Conservation (phyloP, 352 stramenopile species). For the Phytophthora meadii region DNA sequence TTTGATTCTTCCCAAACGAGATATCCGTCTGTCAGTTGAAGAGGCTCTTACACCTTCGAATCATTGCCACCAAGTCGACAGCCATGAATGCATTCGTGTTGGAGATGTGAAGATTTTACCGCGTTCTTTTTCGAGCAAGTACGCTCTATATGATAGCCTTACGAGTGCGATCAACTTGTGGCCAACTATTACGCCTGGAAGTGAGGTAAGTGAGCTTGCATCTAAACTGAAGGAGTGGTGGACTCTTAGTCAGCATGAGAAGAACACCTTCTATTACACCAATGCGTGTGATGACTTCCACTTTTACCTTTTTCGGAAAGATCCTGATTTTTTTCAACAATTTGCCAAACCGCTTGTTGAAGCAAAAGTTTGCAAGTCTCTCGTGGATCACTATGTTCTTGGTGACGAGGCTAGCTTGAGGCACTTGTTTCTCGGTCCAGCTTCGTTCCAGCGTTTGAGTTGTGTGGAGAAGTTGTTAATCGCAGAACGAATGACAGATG, state of each 20-base stretch:
- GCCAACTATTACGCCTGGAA: constrained; percentile 24
- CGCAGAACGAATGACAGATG: constrained; percentile 32
- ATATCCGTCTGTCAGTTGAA: constrained; percentile 38
- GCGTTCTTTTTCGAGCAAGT: constrained; percentile 40
- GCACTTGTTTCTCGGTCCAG: constrained; percentile 34
- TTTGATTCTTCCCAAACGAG: constrained; percentile 26
- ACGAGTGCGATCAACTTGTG: constrained; percentile 44
- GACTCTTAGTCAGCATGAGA: constrained; percentile 21
- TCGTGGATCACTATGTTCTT: constrained; percentile 65
- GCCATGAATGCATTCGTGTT: constrained; percentile 37
- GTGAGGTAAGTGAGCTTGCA: constrained; percentile 29
- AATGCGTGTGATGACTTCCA: constrained; percentile 62
- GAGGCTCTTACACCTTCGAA: constrained; percentile 26
- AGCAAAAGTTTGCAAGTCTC: constrained; percentile 56
- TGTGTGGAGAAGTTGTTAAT: constrained; percentile 54
- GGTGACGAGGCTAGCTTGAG: constrained; percentile 35
- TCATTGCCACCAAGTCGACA: constrained; percentile 54
- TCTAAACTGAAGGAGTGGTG: constrained; percentile 48
- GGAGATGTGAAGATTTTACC: constrained; percentile 34
- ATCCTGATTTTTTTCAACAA: constrained; percentile 53
- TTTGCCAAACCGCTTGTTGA: constrained; percentile 43
- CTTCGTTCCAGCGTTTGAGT: constrained; percentile 40
- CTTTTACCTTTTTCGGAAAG: constrained; percentile 65
- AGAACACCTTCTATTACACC: constrained; percentile 46
- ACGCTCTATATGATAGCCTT: constrained; percentile 49